phyloP scores from a whole-genome alignment of 1,139 yeast species.

The Kazachstania sp. region DNA sequence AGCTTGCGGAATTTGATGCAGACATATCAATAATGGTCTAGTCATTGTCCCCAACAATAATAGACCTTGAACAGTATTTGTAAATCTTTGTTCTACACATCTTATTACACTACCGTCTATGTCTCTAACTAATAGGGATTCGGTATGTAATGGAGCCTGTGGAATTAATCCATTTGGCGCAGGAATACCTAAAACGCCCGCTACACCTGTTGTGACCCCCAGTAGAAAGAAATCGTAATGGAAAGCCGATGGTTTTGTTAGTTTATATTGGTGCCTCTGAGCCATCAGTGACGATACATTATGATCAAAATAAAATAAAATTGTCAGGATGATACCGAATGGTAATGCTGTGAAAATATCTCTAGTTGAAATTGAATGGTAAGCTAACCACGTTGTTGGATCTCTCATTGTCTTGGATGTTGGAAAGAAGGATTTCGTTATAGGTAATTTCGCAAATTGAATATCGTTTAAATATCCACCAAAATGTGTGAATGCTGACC shows the following conservation, averaged over 20 bases:
- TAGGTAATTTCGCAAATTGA: constrained; percentile 54
- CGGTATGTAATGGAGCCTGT: constrained; percentile 91
- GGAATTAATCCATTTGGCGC: constrained; percentile 96
- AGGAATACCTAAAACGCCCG: constrained; percentile 85
- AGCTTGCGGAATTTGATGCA: constrained; percentile 88
- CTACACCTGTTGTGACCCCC: constrained; percentile 77
- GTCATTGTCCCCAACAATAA: constrained; percentile 83
- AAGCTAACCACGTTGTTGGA: constrained; percentile 39
- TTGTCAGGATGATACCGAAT: constrained; percentile 76
- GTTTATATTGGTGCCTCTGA: constrained; percentile 72
- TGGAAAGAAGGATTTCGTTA: constrained; percentile 68
- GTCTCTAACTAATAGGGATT: constrained; percentile 58
- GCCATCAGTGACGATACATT: constrained; percentile 90
- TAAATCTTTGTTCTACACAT: constrained; percentile 83
- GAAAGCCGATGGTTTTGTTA: constrained; percentile 78
- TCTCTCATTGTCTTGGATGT: constrained; percentile 38
- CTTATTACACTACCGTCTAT: constrained; percentile 37
- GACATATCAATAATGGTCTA: constrained; percentile 70
- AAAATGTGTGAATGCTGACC: constrained; percentile 85
- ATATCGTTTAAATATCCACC: constrained; percentile 60
- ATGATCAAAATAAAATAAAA: constrained; percentile 87
- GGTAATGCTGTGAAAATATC: constrained; percentile 86
- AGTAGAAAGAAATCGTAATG: constrained; percentile 87
- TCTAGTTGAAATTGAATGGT: constrained; percentile 56
- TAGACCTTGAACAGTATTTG: constrained; percentile 77